A percentile compares a stretch with the other conserved stretches of the same genome.
These are phyloP conservation scores for Paramecium sexaurelia DNA, from an alignment of 73 alveolate species.

Conservation along the genomic window DNA sequence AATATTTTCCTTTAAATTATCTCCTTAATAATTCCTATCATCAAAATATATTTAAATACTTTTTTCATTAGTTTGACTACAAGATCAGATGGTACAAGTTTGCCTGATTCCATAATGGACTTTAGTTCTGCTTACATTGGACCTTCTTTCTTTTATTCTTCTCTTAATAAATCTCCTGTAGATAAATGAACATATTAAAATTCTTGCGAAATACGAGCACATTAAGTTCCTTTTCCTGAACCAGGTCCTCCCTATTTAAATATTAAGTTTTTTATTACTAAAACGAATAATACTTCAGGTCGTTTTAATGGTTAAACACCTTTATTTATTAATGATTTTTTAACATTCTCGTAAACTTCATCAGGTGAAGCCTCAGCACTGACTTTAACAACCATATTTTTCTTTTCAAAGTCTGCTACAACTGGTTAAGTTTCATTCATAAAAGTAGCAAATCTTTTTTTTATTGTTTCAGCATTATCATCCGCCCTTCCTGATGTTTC, in stretches of 20 bases:
- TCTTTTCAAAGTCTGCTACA: conserved; percentile 78
- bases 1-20: background rate
- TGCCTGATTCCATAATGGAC: conserved; percentile 74
- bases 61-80: conserved; percentile 24
- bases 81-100: conserved; percentile 78
- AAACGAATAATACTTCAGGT: conserved; percentile 70
- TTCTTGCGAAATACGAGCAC: conserved; percentile 79
- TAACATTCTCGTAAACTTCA: conserved; percentile 86
- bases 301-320: conserved; percentile 32
- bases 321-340: background rate
- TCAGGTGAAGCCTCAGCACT: conserved; percentile 87
- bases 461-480: conserved; percentile 97
- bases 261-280: too few species aligned
- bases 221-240: conserved; percentile 97
- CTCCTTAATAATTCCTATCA: background rate
- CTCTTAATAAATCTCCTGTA: conserved; percentile 89
- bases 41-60: background rate
- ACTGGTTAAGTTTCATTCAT: conserved; percentile 92
- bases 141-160: conserved; percentile 69
- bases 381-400: conserved; percentile 81
- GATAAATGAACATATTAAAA: conserved; percentile 80
- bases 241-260: conserved; percentile 87
- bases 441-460: conserved; percentile 94
- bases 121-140: conserved; percentile 72
- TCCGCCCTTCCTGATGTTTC: conserved; percentile 96